Evolutionary conservation across 768 basidiomycete species (phyloP).

Genomic region (Suillus lakei): DNA sequence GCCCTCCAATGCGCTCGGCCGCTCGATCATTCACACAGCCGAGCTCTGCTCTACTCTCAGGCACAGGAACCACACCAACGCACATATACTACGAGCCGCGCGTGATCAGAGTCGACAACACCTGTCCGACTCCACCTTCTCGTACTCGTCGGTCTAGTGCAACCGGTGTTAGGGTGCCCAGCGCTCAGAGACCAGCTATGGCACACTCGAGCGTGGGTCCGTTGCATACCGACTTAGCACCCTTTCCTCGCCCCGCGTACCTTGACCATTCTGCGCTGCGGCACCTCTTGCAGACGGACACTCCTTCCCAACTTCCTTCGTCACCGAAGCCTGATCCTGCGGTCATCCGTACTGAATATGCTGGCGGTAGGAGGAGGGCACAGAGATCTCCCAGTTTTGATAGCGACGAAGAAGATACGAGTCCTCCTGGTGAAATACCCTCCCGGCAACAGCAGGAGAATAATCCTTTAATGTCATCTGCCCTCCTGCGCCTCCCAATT

Average conservation of each 20-base stretch:
- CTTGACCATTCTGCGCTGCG: conserved; percentile 78
- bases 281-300: conserved; percentile 64
- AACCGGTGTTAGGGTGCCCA: conserved; percentile 31
- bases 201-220: conserved; percentile 28
- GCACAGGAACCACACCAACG: conserved; percentile 36
- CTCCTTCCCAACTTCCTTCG: conserved; percentile 40
- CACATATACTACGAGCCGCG: conserved; percentile 61
- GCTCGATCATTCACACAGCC: conserved; percentile 48
- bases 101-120: conserved; percentile 62
- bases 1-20: conserved; percentile 45
- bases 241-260: conserved; percentile 73
- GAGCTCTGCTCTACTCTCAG: conserved; percentile 30
- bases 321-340: conserved; percentile 42
- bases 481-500: conserved; percentile 66
- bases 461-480: conserved; percentile 32
- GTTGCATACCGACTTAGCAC: conserved; percentile 34
- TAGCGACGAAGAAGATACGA: conserved; percentile 71
- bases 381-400: conserved; percentile 52
- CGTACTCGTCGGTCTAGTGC: conserved; percentile 54
- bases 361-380: conserved; percentile 20
- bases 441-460: conserved; percentile 23
- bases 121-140: conserved; percentile 52
- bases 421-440: conserved; percentile 49
- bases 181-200: conserved; percentile 29
- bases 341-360: conserved; percentile 24